Conservation (phyloP, 129 eudicot species). For the Daucus carota region DH1_v3.0 NC_030385.2:291501-292000, state of each 20-base stretch:
- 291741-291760: conserved; percentile 98
- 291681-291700: not conserved
- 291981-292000: not conserved
- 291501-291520: not conserved
- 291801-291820: conserved; percentile 93
- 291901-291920: not conserved
- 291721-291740: conserved; percentile 92
- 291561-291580: not conserved
- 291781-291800: conserved; percentile 84
- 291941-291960: not conserved
- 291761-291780: conserved; percentile 98
- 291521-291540: not conserved
- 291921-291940: not conserved
- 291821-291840: conserved; percentile 96
- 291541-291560: not conserved
- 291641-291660: not conserved
- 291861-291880: conserved; percentile 16
- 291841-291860: conserved; percentile 94
- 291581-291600: not conserved
- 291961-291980: not conserved
- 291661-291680: not conserved
- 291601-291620: not conserved
- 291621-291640: not conserved
- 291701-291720: too few relatives aligned
- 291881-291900: not conserved